These are phyloP conservation scores for Rutstroemia sydowiana DNA, from an alignment of 2,329 filamentous ascomycete species.

Conservation along the genomic window DNA sequence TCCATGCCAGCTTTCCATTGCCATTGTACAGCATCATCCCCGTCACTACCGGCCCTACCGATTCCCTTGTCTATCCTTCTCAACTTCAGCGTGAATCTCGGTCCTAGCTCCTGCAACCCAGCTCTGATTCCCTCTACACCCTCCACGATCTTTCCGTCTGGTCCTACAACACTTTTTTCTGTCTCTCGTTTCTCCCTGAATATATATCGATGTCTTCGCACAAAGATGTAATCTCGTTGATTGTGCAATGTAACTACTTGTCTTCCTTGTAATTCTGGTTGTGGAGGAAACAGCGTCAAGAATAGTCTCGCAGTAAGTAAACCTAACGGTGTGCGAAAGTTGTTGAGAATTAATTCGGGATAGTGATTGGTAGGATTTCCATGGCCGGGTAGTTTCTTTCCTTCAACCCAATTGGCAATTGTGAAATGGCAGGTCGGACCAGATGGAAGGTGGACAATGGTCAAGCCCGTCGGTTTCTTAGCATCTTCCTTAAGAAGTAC, in stretches of 20 bases:
- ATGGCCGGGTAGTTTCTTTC: constrained; percentile 80
- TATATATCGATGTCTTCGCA: constrained; percentile 82
- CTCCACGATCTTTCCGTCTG: constrained; percentile 75
- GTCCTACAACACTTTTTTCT: constrained; percentile 77
- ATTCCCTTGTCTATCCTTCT: constrained; percentile 88
- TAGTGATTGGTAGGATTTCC: constrained; percentile 83
- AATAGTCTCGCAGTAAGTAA: constrained; percentile 82
- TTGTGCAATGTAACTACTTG: constrained; percentile 93
- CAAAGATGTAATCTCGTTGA: constrained; percentile 92
- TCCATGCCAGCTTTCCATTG: constrained; percentile 96
- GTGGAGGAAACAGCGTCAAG: constrained; percentile 68
- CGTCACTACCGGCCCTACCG: constrained; percentile 56
- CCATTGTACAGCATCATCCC: constrained; percentile 53
- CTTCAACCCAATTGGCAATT: constrained; percentile 85
- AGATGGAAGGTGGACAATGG: constrained; percentile 72
- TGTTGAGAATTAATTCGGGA: constrained; percentile 84
- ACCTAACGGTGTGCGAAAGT: constrained; percentile 89
- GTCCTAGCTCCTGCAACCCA: constrained; percentile 85
- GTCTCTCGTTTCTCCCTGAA: constrained; percentile 82
- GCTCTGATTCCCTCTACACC: constrained; percentile 81
- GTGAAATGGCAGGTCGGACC: constrained; percentile 92
- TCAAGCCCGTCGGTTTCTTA: constrained; percentile 76
- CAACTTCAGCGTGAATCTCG: constrained; percentile 77
- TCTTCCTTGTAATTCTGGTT: constrained; percentile 75
- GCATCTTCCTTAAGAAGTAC: constrained; percentile 82